A percentile compares a stretch with the other conserved stretches of the same genome.
Conservation (phyloP, 2,329 filamentous ascomycete species). For the Aureobasidium zeae region DNA sequence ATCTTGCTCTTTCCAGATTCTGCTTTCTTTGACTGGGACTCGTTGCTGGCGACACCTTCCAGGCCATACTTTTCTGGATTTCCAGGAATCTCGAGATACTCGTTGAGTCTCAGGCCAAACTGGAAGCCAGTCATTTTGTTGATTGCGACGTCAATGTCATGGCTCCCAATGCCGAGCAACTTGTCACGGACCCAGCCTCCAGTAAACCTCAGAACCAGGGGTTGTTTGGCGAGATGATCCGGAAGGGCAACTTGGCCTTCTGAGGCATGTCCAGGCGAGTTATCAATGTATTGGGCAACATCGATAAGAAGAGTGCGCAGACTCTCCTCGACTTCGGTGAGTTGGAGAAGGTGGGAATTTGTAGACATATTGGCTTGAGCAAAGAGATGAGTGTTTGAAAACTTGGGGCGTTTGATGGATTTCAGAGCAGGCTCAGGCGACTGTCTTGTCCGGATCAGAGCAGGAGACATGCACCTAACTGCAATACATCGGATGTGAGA, state of each 20-base stretch:
- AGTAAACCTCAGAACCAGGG: constrained; percentile 61
- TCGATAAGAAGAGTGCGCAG: constrained; percentile 71
- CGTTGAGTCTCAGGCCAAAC: constrained; percentile 60
- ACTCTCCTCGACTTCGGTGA: constrained; percentile 62
- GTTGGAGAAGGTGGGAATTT: constrained; percentile 35
- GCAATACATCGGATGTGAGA: background rate
- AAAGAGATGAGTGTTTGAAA: constrained; percentile 12
- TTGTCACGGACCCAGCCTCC: constrained; percentile 86
- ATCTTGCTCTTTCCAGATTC: constrained; percentile 43
- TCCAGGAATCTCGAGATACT: constrained; percentile 54
- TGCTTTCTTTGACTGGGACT: constrained; percentile 33
- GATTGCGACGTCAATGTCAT: constrained; percentile 80
- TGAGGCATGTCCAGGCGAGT: constrained; percentile 24
- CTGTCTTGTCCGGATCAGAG: constrained; percentile 22
- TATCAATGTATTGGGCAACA: constrained; percentile 62
- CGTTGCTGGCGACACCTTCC: constrained; percentile 29
- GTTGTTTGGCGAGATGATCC: constrained; percentile 37
- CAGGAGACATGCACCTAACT: constrained; percentile 26
- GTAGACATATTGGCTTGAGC: constrained; percentile 5
- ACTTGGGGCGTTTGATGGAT: constrained; percentile 23
- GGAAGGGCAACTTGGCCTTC: constrained; percentile 32
- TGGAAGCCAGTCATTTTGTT: constrained; percentile 74
- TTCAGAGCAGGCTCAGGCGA: constrained; percentile 15
- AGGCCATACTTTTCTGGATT: constrained; percentile 54
- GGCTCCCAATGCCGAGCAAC: constrained; percentile 59